phyloP scores from a whole-genome alignment of 306 rosid genomes.

The Oxytropis ochrocephala region DNA sequence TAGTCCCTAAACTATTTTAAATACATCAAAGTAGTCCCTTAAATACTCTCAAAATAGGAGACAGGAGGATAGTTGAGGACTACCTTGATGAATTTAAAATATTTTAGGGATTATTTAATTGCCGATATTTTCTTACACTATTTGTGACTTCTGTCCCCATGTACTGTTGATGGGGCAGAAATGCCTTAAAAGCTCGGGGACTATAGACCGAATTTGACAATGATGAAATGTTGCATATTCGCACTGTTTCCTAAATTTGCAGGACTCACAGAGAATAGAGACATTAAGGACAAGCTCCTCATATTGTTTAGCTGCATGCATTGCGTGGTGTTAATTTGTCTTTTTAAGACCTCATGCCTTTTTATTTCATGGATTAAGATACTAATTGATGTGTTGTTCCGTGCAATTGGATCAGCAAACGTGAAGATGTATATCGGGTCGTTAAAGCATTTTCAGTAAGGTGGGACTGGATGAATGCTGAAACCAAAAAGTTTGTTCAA shows the following conservation, averaged over 20 bases:
- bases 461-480: conserved; percentile 71
- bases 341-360: neutral
- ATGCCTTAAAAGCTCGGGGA: neutral
- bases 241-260: neutral
- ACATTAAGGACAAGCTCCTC: neutral
- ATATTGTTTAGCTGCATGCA: neutral
- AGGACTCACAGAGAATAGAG: neutral
- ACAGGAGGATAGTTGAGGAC: too few species aligned
- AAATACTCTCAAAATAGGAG: too few species aligned
- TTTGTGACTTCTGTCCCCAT: neutral
- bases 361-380: conserved; percentile 1
- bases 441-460: conserved; percentile 64
- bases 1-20: too few species aligned
- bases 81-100: too few species aligned
- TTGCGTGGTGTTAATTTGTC: neutral
- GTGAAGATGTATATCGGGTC: conserved; percentile 80
- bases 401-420: conserved; percentile 54
- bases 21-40: too few species aligned
- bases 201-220: neutral
- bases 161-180: neutral
- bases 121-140: neutral
- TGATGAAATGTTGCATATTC: neutral
- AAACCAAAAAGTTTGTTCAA: conserved; percentile 58
- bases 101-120: too few species aligned
- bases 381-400: conserved; percentile 24